Evolutionary conservation across 2,329 filamentous ascomycete genomes (phyloP), one percentile per base, ranked within the genome.

Genomic region (Epicoccum sorghinum): DNA sequence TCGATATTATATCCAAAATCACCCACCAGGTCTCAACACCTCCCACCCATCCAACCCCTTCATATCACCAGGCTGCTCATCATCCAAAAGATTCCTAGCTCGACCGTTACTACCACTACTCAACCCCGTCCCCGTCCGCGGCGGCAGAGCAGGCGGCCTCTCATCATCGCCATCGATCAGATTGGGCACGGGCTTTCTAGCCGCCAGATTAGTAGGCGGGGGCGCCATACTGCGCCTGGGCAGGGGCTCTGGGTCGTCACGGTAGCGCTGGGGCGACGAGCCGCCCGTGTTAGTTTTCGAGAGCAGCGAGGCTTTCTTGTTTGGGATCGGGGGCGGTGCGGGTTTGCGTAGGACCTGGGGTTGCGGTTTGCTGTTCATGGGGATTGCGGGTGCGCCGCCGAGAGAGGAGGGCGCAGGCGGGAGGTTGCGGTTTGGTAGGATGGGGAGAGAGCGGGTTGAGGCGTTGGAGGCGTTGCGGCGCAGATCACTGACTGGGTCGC

Each of bases 1-100:
- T 13, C 10, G 4, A 8, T 29, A 7, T 3, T 3, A n/a, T n/a
- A 4, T 9, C 32, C 13, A n/a, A n/a, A 29, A 24, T 45, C 41
- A 50, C 9, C 41, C 27, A 4, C 37, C 52, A 7, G 74, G 74
- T 49, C 61, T 68, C 46, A 77, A 56, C 25, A 75, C 75, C 59
- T 76, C 74, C 75, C 75, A 77, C 33, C 70, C 71, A 55, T 52
- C 68, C 64, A 75, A 62, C 30, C 58, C 63, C 38, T 67, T 64
- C 61, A 74, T 60, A 47, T 69, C 70, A 23, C 18, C 18, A 2
- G 18, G 18, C 18, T 58, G 59, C 43, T 68, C 70, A 30, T 75
- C 72, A 44, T 76, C 74, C 63, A 76, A 55, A 52, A 75, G 47
- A 53, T 55, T 70, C 62, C 67, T 30, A 57, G 64, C 13, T 23